Evolutionary conservation across 2,329 filamentous ascomycete genomes (phyloP).

Genomic region (Microcera coccophila): DNA sequence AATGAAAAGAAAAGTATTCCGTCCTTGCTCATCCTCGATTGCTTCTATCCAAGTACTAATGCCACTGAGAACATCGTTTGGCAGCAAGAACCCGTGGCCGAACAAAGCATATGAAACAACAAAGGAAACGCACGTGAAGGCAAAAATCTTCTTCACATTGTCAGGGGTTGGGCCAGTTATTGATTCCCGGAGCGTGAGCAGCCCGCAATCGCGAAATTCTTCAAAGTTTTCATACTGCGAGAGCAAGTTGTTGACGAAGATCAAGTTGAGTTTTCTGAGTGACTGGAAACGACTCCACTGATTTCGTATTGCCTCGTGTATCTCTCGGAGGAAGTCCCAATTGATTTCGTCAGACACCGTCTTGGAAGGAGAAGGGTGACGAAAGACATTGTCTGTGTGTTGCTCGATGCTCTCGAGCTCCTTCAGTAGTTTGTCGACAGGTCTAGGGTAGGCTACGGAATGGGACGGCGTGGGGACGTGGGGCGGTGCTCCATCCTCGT

Average conservation of each 20-base stretch:
- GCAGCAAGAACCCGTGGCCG: neutral
- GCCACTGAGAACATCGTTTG: neutral
- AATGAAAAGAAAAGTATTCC: neutral
- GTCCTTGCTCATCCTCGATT: neutral
- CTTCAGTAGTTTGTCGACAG: neutral
- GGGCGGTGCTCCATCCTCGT: slow-evolving; percentile 5
- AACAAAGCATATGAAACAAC: neutral
- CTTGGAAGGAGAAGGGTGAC: neutral
- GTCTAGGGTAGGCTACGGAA: neutral
- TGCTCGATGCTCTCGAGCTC: slow-evolving; percentile 4
- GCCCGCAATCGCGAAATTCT: neutral
- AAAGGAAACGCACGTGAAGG: neutral
- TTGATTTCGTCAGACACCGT: no score
- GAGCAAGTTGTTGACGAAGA: neutral
- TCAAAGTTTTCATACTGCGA: neutral
- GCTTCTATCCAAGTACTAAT: neutral
- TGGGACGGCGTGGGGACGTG: neutral
- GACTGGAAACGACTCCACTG: neutral
- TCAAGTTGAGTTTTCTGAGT: neutral
- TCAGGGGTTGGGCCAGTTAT: neutral
- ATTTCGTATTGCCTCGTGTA: neutral
- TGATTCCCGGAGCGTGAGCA: neutral
- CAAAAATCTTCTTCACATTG: neutral
- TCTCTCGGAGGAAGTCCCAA: neutral
- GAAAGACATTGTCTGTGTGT: neutral